Evolutionary conservation across 306 rosid species (phyloP), one percentile per base, ranked within the genome.

Genomic region (Senna tora): DNA sequence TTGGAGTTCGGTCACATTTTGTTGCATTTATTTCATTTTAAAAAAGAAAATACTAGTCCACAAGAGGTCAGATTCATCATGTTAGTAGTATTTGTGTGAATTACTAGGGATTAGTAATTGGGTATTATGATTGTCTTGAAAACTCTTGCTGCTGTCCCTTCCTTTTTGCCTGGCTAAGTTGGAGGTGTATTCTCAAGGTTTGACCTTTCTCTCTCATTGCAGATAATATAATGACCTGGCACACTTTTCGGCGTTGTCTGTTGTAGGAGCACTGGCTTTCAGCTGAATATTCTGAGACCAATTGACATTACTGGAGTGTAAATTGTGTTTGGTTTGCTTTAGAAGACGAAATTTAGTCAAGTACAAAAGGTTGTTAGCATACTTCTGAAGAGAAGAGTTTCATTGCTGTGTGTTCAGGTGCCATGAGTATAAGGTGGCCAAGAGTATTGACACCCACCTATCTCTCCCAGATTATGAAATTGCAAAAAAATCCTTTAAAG

Each of bases 401-500:
- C 25, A 7, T 42, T 30, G n/a, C 9, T 52, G 41, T 22, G 43
- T 65, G 69, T 54, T 71, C 3, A 20, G 43, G 41, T 64, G 69
- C 57, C 42, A 84, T 85, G 89, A 77, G 65, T 41, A 67, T 79
- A 70, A 79, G 89, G 59, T 85, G 89, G 89, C 89, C 86, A 17
- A 76, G 86, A 68, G 79, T 82, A 73, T 79, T 85, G 63, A 76
- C 86, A 69, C 86, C 89, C 22, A 73, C 76, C 6, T 55, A 59
- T 19, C 86, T 85, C 28, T 76, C 84, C 67, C 89, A 79, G 63
- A 85, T 85, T 62, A 57, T 85, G 54, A 79, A 56, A 69, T 72
- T 69, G 13, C 86, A 85, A 63, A 85, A 85, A 66, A 85, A 79
- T 34, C 82, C 89, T 2, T 65, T 70, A 65, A 79, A 74, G n/a